Percentiles rank a stretch among this genome's conserved stretches.
phyloP scores from a whole-genome alignment of 345 rosid genomes.

The Durio zibethinus region DNA sequence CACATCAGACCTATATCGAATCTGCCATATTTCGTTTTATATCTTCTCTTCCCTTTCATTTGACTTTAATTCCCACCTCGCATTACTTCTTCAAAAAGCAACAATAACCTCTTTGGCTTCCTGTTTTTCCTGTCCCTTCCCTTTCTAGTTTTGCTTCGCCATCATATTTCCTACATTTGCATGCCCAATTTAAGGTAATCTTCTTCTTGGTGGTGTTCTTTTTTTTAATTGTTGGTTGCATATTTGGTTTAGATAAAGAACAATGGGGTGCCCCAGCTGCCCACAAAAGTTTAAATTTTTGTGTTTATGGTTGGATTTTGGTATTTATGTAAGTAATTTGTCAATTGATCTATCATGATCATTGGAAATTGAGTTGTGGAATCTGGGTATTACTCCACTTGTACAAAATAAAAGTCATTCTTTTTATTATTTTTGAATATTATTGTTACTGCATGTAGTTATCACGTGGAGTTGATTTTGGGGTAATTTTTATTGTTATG shows the following conservation, averaged over 20 bases:
- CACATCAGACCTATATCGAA: not conserved
- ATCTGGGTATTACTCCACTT: not conserved
- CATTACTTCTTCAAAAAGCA: too few species aligned
- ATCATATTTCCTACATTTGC: conserved; percentile 3
- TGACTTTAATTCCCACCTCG: not conserved
- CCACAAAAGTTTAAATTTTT: not conserved
- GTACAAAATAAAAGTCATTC: not conserved
- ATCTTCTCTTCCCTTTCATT: not conserved
- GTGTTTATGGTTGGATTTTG: not conserved
- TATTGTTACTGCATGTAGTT: not conserved
- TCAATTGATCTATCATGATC: conserved; percentile 7
- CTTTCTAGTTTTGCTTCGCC: not conserved
- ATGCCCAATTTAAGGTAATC: conserved; percentile 3
- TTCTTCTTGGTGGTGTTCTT: not conserved
- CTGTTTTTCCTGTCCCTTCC: not conserved
- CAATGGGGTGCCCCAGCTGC: not conserved
- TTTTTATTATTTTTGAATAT: not conserved
- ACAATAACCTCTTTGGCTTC: not conserved
- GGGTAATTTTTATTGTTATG: not conserved
- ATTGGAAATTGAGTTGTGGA: conserved; percentile 3
- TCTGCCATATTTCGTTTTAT: not conserved
- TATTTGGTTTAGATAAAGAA: not conserved
- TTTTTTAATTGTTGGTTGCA: too few species aligned
- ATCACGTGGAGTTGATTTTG: not conserved
- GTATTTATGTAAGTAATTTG: not conserved